Base-by-base conservation (phyloP, 2,329 filamentous ascomycete genomes). In the Grosmannia serpens region DNA sequence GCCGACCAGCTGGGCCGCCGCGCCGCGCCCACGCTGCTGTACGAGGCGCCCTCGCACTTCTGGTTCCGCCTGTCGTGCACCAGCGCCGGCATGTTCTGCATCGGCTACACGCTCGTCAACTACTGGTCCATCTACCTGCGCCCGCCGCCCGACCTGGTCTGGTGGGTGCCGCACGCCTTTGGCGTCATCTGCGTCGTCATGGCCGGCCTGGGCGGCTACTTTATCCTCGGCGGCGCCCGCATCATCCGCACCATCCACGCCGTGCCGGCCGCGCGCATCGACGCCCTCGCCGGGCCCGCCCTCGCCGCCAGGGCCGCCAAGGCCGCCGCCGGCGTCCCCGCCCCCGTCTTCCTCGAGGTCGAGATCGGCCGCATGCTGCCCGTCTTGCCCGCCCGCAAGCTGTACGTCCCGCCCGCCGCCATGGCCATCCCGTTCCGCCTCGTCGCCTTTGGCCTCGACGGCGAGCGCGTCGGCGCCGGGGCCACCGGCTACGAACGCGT, bases 31-130 rank as follows among this genome's bases (percentile, higher is more conserved):
- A 83, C 85, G 9, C 70, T 80, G 3, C 74, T 89, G 50, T 89
- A 87, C 73, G 76, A 85, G 65, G 79, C 80, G 1, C 82, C 83
- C 17, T 83, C 83, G 1, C 84, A 88, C 65, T 79, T 79, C 59
- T 76, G 77, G 70, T 86, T 84, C 69, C 77, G 86, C 62, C 67
- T 81, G 63, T 79, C 81, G 52, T 82, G 81, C 66, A 84, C 85
- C 69, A 69, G 73, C 17, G 77, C 81, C 29, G 79, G 79, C 2
- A 61, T 75, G 26, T 79, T 80, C 65, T 82, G 78, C 68, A 74
- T 82, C 59, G 64, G 69, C 44, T 82, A 78, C 65, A 75, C 77
- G 2, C 70, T 73, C 53, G 73, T 76, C 64, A 79, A 81, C 67
- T 77, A 77, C 63, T 77, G 75, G 65, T 68, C 71, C 57, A 74